Percentiles rank a stretch among this genome's conserved stretches.
Evolutionary conservation across 2,329 filamentous ascomycete genomes (phyloP).

Genomic region (Pestalotiopsis sp.): DNA sequence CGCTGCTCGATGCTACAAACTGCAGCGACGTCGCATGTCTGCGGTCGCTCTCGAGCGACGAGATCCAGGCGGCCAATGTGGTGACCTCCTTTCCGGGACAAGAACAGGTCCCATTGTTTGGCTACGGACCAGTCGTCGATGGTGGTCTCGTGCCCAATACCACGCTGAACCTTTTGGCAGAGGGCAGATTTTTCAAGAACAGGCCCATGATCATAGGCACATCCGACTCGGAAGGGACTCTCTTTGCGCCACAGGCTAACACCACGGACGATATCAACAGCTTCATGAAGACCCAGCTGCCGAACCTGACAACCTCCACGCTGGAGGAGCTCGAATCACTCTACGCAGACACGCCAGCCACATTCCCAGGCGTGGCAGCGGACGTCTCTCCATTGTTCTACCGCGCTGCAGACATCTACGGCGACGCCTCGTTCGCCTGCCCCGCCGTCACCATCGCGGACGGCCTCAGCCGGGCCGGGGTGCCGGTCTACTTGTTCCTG

Average conservation of each 20-base stretch:
- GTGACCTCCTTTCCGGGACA: background rate
- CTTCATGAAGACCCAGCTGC: background rate
- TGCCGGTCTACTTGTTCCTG: slow-evolving; percentile 45
- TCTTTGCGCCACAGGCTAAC: background rate
- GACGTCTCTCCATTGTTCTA: background rate
- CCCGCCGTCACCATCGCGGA: background rate
- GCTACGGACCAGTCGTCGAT: background rate
- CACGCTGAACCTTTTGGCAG: background rate
- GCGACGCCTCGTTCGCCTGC: background rate
- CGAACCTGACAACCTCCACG: background rate
- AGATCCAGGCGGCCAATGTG: background rate
- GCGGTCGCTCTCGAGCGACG: background rate
- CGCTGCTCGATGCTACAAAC: background rate
- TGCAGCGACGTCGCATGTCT: background rate
- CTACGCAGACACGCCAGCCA: background rate
- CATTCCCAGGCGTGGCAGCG: background rate
- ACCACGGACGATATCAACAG: background rate
- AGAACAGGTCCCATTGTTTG: background rate
- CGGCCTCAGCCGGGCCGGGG: background rate
- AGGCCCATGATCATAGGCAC: background rate
- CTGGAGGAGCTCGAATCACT: background rate
- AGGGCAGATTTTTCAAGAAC: background rate
- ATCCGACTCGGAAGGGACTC: background rate
- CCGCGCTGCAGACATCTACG: background rate
- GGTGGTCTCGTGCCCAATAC: background rate